phyloP scores from a whole-genome alignment of 1,284 basidiomycete genomes.

The Termitomyces sp. region DNA sequence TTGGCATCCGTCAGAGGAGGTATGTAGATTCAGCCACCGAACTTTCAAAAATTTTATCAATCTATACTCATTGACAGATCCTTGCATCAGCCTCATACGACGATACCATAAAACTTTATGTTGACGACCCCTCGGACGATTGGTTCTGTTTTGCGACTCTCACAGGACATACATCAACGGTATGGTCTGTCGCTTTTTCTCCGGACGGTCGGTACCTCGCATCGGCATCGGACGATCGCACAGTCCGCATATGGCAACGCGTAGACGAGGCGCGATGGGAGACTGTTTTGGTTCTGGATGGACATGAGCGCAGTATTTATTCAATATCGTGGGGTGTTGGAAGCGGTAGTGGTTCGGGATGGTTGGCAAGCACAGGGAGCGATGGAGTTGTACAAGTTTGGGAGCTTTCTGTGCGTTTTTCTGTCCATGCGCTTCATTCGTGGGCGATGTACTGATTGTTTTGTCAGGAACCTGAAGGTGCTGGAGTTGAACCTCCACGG shows the following conservation, averaged over 20 bases:
- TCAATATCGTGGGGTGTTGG: slow-evolving; percentile 70
- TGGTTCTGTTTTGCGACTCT: slow-evolving; percentile 89
- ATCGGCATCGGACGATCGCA: slow-evolving; percentile 76
- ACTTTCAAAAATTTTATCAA: background rate
- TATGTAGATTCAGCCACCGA: slow-evolving; percentile 22
- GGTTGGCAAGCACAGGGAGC: slow-evolving; percentile 70
- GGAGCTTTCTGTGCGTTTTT: slow-evolving; percentile 53
- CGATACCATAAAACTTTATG: slow-evolving; percentile 91
- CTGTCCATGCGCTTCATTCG: background rate
- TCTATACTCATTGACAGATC: slow-evolving; percentile 47
- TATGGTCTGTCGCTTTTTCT: slow-evolving; percentile 87
- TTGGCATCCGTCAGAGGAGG: slow-evolving; percentile 96
- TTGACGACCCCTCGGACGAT: slow-evolving; percentile 92
- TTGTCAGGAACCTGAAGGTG: slow-evolving; percentile 23
- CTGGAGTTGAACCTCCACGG: slow-evolving; percentile 21
- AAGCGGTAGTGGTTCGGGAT: slow-evolving; percentile 43
- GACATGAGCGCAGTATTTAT: slow-evolving; percentile 74
- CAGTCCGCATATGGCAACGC: slow-evolving; percentile 68
- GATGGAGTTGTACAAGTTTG: slow-evolving; percentile 77
- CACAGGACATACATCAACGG: slow-evolving; percentile 79
- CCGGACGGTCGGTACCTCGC: slow-evolving; percentile 83
- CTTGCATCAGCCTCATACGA: slow-evolving; percentile 97
- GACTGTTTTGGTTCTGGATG: slow-evolving; percentile 47
- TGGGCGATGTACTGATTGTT: background rate
- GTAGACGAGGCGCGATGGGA: slow-evolving; percentile 54